Evolutionary conservation across 1,284 basidiomycete species (phyloP).

Genomic region (Sporisorium reilianum): DNA sequence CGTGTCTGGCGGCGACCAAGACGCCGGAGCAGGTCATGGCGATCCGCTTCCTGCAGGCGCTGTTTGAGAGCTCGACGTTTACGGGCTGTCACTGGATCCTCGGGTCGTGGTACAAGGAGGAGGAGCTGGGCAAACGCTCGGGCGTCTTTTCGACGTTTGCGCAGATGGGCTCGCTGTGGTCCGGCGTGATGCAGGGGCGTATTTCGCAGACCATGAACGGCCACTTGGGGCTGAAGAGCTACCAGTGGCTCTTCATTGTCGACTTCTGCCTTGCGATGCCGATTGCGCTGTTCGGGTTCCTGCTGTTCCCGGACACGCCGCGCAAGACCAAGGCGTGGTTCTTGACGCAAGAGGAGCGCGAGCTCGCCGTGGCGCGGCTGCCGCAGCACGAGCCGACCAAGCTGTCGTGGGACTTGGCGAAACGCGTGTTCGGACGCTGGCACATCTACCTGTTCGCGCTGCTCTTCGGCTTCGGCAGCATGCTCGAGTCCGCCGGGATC

Average conservation of each 20-base stretch:
- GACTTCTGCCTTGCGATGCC: slow-evolving; percentile 80
- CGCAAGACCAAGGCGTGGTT: slow-evolving; percentile 77
- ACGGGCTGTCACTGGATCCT: slow-evolving; percentile 75
- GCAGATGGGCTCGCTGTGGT: slow-evolving; percentile 74
- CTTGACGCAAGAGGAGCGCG: slow-evolving; percentile 74
- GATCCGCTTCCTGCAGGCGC: slow-evolving; percentile 80
- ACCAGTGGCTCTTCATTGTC: slow-evolving; percentile 81
- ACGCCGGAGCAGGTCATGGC: slow-evolving; percentile 74
- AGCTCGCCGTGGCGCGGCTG: slow-evolving; percentile 33
- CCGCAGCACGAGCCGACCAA: slow-evolving; percentile 72
- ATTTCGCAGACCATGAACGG: slow-evolving; percentile 77
- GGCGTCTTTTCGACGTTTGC: slow-evolving; percentile 80
- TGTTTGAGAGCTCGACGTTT: slow-evolving; percentile 76
- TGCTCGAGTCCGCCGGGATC: slow-evolving; percentile 78
- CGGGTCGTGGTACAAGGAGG: slow-evolving; percentile 80
- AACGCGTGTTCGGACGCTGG: slow-evolving; percentile 76
- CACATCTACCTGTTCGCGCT: slow-evolving; percentile 69
- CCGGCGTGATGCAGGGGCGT: slow-evolving; percentile 78
- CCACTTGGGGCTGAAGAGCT: slow-evolving; percentile 75
- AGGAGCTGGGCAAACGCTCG: slow-evolving; percentile 78
- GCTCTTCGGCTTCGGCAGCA: slow-evolving; percentile 75
- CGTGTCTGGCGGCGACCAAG: slow-evolving; percentile 44
- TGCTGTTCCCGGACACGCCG: slow-evolving; percentile 80
- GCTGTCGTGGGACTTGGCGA: slow-evolving; percentile 69
- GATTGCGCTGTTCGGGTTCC: slow-evolving; percentile 77